phyloP scores from a whole-genome alignment of 176 grass and related monocot species.

The Oryza meridionalis region DNA sequence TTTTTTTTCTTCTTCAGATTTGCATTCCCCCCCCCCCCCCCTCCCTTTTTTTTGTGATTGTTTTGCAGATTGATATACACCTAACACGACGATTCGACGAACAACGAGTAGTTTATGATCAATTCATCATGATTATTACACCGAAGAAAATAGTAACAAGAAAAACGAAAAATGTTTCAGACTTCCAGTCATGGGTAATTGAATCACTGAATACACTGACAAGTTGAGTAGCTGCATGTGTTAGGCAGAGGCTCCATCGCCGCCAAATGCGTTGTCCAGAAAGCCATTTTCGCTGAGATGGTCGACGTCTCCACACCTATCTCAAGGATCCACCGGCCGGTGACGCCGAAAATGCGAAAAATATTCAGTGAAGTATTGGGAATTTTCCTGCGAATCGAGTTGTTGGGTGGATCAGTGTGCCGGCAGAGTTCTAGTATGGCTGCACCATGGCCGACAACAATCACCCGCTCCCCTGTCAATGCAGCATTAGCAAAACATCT shows the following conservation, averaged over 20 bases:
- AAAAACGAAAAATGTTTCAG: not conserved
- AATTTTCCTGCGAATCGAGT: conserved; percentile 36
- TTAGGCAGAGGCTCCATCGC: conserved; percentile 52
- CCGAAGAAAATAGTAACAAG: not conserved
- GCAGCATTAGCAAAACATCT: not conserved
- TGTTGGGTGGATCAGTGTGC: conserved; percentile 31
- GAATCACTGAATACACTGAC: not conserved
- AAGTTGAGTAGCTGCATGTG: not conserved
- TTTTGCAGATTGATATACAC: not conserved
- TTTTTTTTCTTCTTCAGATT: too few relatives aligned
- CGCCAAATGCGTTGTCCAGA: conserved; percentile 53
- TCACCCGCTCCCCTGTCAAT: conserved; percentile 54
- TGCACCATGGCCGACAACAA: conserved; percentile 63
- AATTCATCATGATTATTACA: not conserved
- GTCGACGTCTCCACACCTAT: conserved; percentile 50
- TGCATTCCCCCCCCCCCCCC: too few relatives aligned
- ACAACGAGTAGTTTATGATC: not conserved
- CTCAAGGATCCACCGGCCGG: conserved; percentile 57
- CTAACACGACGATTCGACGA: not conserved
- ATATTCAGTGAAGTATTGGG: conserved; percentile 49
- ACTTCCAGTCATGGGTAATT: too few relatives aligned
- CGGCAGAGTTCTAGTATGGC: conserved; percentile 55
- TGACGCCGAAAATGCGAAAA: not conserved
- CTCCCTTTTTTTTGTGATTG: not conserved
- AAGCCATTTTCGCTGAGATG: conserved; percentile 46